A percentile compares a stretch with the other conserved stretches of the same genome.
phyloP scores from a whole-genome alignment of 345 rosid species.

The Gossypium raimondii region DNA sequence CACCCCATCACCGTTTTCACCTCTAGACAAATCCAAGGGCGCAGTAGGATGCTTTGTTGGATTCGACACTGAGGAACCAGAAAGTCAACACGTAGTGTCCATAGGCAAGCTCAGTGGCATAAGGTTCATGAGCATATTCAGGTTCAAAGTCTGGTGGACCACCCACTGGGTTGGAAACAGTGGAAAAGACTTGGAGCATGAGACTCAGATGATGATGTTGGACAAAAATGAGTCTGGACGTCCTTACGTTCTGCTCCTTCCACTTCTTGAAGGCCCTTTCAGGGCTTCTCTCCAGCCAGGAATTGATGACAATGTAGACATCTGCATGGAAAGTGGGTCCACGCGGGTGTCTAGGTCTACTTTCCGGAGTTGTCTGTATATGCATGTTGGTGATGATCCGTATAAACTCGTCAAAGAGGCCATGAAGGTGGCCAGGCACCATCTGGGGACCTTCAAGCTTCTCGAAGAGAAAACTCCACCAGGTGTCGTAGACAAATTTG shows the following conservation, averaged over 20 bases:
- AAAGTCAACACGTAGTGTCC: not conserved
- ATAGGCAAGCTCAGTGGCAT: constrained; percentile 9
- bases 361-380: constrained; percentile 45
- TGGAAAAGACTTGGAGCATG: constrained; percentile 22
- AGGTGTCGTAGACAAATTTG: constrained; percentile 78
- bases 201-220: constrained; percentile 72
- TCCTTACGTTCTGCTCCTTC: constrained; percentile 67
- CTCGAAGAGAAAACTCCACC: constrained; percentile 76
- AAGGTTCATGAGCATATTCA: constrained; percentile 15
- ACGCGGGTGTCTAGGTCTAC: constrained; percentile 43
- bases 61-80: not conserved
- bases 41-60: constrained; percentile 30
- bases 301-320: constrained; percentile 49
- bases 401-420: constrained; percentile 62
- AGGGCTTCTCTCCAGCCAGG: constrained; percentile 69
- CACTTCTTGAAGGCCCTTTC: constrained; percentile 65
- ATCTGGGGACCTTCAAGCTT: constrained; percentile 65
- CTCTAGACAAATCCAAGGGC: constrained; percentile 32
- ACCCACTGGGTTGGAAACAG: constrained; percentile 14
- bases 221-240: constrained; percentile 50
- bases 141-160: constrained; percentile 17
- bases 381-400: constrained; percentile 69
- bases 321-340: constrained; percentile 83
- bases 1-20: constrained; percentile 27
- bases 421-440: constrained; percentile 49